phyloP scores from a whole-genome alignment of 305 asterid species.

The Plantago coronopus region DNA sequence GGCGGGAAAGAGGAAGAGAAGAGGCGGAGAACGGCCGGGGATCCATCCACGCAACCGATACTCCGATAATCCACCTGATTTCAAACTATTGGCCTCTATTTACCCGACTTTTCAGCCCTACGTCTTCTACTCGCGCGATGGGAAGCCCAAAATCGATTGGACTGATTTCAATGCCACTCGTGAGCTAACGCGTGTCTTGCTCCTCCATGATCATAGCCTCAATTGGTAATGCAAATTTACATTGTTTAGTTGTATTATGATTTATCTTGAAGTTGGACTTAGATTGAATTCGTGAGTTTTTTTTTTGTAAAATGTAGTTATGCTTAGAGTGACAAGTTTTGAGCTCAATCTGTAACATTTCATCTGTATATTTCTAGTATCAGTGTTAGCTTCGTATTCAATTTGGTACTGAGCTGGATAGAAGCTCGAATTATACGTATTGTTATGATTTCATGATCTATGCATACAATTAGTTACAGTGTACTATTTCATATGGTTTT shows the following conservation, averaged over 20 bases:
- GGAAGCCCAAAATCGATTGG: constrained; percentile 82
- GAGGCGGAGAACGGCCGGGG: constrained; percentile 39
- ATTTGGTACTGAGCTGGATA: too few species aligned
- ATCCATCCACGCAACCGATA: constrained; percentile 72
- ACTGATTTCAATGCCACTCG: constrained; percentile 93
- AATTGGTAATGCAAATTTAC: constrained; percentile 40
- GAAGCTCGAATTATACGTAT: too few species aligned
- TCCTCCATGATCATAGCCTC: constrained; percentile 72
- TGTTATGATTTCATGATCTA: too few species aligned
- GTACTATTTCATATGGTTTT: too few species aligned
- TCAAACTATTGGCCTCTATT: constrained; percentile 51
- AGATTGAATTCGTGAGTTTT: too few species aligned
- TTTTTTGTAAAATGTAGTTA: too few species aligned
- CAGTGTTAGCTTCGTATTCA: too few species aligned
- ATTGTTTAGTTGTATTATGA: background rate
- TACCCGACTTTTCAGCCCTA: constrained; percentile 61
- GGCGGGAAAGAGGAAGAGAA: constrained; percentile 74
- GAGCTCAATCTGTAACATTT: too few species aligned
- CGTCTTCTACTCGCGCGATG: constrained; percentile 55
- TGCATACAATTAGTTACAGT: too few species aligned
- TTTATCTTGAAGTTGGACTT: background rate
- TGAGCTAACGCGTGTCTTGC: constrained; percentile 71
- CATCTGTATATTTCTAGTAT: too few species aligned
- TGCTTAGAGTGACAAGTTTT: too few species aligned
- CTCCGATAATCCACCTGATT: constrained; percentile 80